phyloP scores from a whole-genome alignment of 805 yeast genomes.

The Yarrowia bubula region DNA sequence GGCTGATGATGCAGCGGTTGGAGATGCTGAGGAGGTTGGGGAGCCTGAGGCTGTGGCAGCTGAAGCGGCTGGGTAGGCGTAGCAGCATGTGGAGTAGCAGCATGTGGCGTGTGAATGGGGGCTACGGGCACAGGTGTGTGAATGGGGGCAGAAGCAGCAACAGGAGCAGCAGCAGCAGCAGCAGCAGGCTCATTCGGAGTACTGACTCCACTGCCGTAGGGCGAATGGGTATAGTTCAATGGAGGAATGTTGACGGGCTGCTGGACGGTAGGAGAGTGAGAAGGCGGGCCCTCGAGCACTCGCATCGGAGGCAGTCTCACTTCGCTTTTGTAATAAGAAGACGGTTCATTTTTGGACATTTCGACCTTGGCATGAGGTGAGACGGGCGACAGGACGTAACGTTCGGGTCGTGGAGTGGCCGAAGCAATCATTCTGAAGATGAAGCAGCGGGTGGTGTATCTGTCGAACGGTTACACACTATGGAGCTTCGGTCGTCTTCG shows the following conservation, averaged over 20 bases:
- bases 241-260: background rate
- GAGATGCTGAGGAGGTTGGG: background rate
- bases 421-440: slow-evolving; percentile 22
- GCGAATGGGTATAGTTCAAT: background rate
- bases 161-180: background rate
- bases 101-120: background rate
- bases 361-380: slow-evolving; percentile 27
- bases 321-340: background rate
- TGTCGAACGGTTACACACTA: no score
- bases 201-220: background rate
- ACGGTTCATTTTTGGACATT: slow-evolving; percentile 15
- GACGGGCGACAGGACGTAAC: slow-evolving; percentile 19
- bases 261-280: background rate
- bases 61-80: background rate
- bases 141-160: background rate
- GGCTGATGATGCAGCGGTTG: background rate
- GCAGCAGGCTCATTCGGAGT: background rate
- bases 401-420: slow-evolving; percentile 21
- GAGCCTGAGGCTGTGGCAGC: background rate
- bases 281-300: background rate
- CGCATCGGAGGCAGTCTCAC: slow-evolving; percentile 16
- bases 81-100: background rate
- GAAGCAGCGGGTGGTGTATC: background rate
- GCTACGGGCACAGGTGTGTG: background rate
- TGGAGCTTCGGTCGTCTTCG: background rate